Percentiles rank a stretch among this genome's conserved stretches.
Conservation (phyloP, 805 yeast species). For the Cyberlindnera meyerae region DNA sequence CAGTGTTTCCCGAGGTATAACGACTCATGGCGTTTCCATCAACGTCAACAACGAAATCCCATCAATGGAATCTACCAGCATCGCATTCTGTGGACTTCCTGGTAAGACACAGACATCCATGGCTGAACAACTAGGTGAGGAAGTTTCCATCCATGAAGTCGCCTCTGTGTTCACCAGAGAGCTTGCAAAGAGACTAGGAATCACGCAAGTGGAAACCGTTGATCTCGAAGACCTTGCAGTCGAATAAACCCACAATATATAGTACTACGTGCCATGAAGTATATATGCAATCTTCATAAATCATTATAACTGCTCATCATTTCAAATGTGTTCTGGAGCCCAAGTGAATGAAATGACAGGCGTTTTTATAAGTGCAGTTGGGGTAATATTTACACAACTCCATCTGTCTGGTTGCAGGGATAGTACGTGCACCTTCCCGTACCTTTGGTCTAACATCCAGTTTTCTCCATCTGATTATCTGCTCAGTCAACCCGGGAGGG, state of each 20-base stretch:
- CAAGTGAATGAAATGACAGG: neutral
- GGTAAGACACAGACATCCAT: slow-evolving; percentile 55
- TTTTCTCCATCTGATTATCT: neutral
- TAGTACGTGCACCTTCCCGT: neutral
- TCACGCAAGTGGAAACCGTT: slow-evolving; percentile 33
- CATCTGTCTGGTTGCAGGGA: neutral
- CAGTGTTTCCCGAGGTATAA: slow-evolving; percentile 75
- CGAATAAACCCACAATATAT: too few relatives aligned
- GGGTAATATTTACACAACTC: neutral
- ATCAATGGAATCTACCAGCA: slow-evolving; percentile 53
- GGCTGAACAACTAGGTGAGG: slow-evolving; percentile 24
- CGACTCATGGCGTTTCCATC: slow-evolving; percentile 86
- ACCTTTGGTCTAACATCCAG: neutral
- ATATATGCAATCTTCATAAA: too few relatives aligned
- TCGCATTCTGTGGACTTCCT: slow-evolving; percentile 84
- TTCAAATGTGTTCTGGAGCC: too few relatives aligned
- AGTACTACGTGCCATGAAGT: too few relatives aligned
- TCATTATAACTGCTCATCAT: too few relatives aligned
- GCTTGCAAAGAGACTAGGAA: slow-evolving; percentile 36
- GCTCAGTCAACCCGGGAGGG: too few relatives aligned
- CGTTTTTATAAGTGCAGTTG: neutral
- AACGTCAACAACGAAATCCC: slow-evolving; percentile 72
- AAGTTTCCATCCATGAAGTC: slow-evolving; percentile 29
- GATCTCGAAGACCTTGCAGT: slow-evolving; percentile 30
- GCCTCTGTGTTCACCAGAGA: slow-evolving; percentile 41